Base-by-base conservation (phyloP, 2,329 filamentous ascomycete species). In the Coniosporium tulheliwenetii region DNA sequence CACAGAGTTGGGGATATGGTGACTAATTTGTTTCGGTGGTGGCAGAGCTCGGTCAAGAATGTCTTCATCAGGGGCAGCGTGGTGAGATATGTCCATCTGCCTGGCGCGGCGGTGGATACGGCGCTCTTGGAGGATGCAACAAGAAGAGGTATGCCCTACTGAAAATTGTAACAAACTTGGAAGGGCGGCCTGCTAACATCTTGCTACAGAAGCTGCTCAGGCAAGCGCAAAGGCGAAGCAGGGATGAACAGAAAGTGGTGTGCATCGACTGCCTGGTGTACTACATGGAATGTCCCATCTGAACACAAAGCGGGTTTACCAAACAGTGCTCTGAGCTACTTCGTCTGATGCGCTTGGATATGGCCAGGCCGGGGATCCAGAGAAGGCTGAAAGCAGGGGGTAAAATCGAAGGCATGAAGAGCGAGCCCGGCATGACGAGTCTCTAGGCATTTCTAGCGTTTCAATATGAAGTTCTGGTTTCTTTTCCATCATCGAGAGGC, bases 21-120 rank as follows among this genome's bases (percentile, higher is more conserved):
- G 30, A 16, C 31, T 19, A 33, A 36, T 16, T 12, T 26, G 36
- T 39, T 10, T 35, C 35, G 15, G 30, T 44, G 19, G 19, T 26
- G 19, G 41, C 47, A 77, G 74, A 79, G 75, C 45, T 81, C 85
- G 13, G 86, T 94, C 49, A 93, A 93, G 68, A 94, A 93, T 56
- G 85, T 94, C 64, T 95, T 95, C 58, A 93, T 95, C 54, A 76
- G 87, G 53, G 87, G 87, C 30, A 93, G 84, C 42, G 87, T 94
- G 36, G 87, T 95, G 48, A 74, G 87, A 51, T 95, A 95, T 56
- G 85, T 95, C 39, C 85, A 95, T 60, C 67, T 95, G 39, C 86
- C 87, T 0, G 79, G 80, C 7, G 73, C 70, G 26, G 81, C 83
- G 36, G 86, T 95, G 33, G 87, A 95, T 57, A 81, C 86, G 19